Base-by-base conservation (phyloP, 2,329 filamentous ascomycete genomes). In the Trichoderma asperellum region DNA sequence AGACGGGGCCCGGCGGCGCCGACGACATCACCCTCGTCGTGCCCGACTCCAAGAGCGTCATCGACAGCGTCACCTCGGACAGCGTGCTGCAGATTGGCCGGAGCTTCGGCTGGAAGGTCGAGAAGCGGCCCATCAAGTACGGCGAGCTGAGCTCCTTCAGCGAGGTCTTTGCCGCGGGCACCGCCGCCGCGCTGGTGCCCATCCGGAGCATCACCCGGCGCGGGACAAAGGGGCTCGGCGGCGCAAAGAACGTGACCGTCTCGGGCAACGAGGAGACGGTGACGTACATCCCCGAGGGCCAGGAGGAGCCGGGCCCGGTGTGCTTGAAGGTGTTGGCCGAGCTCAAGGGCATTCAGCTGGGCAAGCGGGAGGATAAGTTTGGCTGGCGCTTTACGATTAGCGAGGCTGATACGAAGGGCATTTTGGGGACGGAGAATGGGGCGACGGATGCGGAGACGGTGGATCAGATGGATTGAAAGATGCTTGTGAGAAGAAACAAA, bases 101-200 rank as follows among this genome's bases (percentile, higher is more conserved):
- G 75, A 89, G 88, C 75, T 91, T 93, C 73, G 94, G 94, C 1
- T 98, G 92, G 91, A 90, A 87, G 73, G 91, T 96, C 0, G 94
- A 97, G 83, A 88, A 87, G 76, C 84, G 94, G 67, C 79, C 88
- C 73, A 91, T 93, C 79, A 87, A 85, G 80, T 89, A 89, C 77
- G 74, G 79, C 21, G 88, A 90, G 75, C 83, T 89, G 21, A 79
- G 83, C 12, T 73, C 76, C 65, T 87, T 87, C 74, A 78, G 76
- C 62, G 95, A 98, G 81, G 90, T 99, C 64, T 89, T 97, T 81
- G 96, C 95, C 4, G 94, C 94, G 2, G 95, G 95, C 1, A 98
- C 95, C 0, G 95, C 95, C 0, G 95, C 94, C 0, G 92, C 93
- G 0, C 85, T 99, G 66, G 94, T 98, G 3, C 95, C 95, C 1